Conservation (phyloP, 805 yeast genomes). For the Candida odintsovae region DNA sequence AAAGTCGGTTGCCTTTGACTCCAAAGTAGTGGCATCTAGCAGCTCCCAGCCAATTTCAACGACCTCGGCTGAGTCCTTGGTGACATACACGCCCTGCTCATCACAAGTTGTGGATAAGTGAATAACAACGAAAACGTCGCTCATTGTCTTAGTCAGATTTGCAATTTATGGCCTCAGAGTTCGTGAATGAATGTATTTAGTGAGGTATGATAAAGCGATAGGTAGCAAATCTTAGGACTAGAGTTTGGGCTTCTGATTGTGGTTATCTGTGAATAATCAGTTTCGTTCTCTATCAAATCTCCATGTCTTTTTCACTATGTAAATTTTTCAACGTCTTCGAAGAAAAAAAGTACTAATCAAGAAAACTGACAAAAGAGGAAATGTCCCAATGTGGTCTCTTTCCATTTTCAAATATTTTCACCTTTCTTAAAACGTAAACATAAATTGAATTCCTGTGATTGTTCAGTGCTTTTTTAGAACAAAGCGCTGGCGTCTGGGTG, state of each 20-base stretch:
- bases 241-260: background rate
- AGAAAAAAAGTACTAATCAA: background rate
- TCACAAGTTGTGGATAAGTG: slow-evolving; percentile 64
- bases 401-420: background rate
- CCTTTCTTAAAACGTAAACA: too few relatives aligned
- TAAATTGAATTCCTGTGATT: background rate
- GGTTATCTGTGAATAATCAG: background rate
- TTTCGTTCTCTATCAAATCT: background rate
- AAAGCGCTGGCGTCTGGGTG: background rate
- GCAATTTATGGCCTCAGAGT: background rate
- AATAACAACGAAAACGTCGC: slow-evolving; percentile 52
- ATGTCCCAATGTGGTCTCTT: background rate
- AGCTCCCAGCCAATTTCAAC: slow-evolving; percentile 64
- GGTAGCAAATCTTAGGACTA: background rate
- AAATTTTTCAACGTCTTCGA: background rate
- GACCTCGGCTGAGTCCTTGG: slow-evolving; percentile 64
- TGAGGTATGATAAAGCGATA: background rate
- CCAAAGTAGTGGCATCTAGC: slow-evolving; percentile 47
- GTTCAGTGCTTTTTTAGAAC: background rate
- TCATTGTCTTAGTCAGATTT: slow-evolving; percentile 9
- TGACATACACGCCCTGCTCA: slow-evolving; percentile 49
- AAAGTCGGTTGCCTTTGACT: slow-evolving; percentile 36
- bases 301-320: background rate
- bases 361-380: background rate
- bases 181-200: background rate